A percentile compares a stretch with the other conserved stretches of the same genome.
Conservation (phyloP, 352 stramenopile species). For the Elongisporangium anandrum region DNA sequence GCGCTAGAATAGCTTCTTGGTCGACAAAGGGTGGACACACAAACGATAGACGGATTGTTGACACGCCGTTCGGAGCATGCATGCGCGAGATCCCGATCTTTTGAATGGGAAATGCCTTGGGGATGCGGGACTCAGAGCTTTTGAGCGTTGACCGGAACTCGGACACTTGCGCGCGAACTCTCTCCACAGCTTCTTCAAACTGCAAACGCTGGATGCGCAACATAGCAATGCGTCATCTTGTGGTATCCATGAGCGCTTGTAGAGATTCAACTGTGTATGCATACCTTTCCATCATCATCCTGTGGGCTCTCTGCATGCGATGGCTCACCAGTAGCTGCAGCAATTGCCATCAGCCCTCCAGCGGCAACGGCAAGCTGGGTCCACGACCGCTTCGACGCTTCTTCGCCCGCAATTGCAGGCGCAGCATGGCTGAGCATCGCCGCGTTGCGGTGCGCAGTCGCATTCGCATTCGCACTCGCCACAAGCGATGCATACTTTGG, state of each 20-base stretch:
- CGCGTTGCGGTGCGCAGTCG: background rate
- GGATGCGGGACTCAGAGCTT: constrained; percentile 60
- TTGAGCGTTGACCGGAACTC: constrained; percentile 77
- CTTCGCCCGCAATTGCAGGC: background rate
- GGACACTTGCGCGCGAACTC: constrained; percentile 63
- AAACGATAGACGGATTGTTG: constrained; percentile 83
- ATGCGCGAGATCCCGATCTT: constrained; percentile 82
- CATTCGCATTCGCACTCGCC: background rate
- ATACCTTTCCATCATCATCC: constrained; percentile 30
- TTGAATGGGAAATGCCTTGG: constrained; percentile 74
- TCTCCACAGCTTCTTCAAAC: constrained; percentile 65
- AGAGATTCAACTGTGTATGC: background rate
- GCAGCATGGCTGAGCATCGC: background rate
- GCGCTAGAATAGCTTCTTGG: constrained; percentile 64
- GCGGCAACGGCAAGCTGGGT: constrained; percentile 6
- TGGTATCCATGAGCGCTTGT: background rate
- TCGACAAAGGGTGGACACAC: constrained; percentile 72
- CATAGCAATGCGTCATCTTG: background rate
- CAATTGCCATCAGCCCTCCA: background rate
- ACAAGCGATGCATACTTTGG: background rate
- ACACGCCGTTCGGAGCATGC: constrained; percentile 74
- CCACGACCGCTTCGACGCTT: background rate
- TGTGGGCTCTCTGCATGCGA: constrained; percentile 14
- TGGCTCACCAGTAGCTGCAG: background rate
- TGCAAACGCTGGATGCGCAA: constrained; percentile 35